Evolutionary conservation across 345 rosid species (phyloP).

Genomic region (Zanthoxylum bungeanum): DNA sequence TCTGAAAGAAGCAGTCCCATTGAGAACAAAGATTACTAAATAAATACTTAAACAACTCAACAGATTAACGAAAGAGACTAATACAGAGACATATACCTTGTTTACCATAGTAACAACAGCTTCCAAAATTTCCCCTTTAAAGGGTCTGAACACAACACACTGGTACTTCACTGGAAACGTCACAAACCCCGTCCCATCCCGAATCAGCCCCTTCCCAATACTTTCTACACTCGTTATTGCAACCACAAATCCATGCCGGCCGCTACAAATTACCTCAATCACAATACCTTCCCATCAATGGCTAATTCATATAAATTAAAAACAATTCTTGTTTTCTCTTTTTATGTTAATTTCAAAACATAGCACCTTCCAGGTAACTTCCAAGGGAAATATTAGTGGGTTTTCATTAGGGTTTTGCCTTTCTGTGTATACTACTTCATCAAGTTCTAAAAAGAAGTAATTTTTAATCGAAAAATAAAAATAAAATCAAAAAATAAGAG

Average conservation of each 20-base stretch:
- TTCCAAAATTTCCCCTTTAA: slow-evolving; percentile 87
- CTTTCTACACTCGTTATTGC: slow-evolving; percentile 82
- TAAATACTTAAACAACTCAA: too few relatives aligned
- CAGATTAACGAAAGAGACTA: background rate
- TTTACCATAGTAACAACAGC: slow-evolving; percentile 92
- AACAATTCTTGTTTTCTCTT: too few relatives aligned
- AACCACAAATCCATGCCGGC: slow-evolving; percentile 88
- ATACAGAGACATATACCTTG: too few relatives aligned
- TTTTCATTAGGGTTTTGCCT: background rate
- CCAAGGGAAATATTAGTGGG: background rate
- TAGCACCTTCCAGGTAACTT: too few relatives aligned
- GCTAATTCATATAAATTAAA: too few relatives aligned
- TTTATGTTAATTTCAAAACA: too few relatives aligned
- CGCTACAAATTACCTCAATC: slow-evolving; percentile 38
- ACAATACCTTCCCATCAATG: too few relatives aligned
- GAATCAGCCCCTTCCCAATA: slow-evolving; percentile 84
- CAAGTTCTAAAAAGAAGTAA: too few relatives aligned
- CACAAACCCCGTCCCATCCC: slow-evolving; percentile 87
- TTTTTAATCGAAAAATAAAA: too few relatives aligned
- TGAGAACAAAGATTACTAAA: background rate
- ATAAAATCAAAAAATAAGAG: too few relatives aligned
- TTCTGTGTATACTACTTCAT: too few relatives aligned
- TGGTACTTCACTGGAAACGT: slow-evolving; percentile 84
- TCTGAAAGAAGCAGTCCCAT: slow-evolving; percentile 22
- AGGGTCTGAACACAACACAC: slow-evolving; percentile 88